phyloP scores from a whole-genome alignment of 768 basidiomycete species.

The Steccherinum ochraceum region DNA sequence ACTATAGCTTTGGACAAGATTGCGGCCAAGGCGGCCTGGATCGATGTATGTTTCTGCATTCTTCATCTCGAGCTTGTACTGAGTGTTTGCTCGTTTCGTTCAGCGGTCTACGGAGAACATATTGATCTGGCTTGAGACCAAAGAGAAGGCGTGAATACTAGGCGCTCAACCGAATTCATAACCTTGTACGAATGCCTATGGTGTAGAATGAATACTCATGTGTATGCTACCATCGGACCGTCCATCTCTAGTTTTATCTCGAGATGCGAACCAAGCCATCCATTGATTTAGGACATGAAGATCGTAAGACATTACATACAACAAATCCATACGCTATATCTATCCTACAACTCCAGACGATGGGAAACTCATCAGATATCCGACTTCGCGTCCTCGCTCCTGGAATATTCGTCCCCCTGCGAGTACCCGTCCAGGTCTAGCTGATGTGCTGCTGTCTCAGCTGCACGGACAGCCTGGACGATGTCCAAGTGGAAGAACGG shows the following conservation, averaged over 20 bases:
- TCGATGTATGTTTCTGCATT: slow-evolving; percentile 37
- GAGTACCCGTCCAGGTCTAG: slow-evolving; percentile 17
- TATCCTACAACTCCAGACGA: not conserved
- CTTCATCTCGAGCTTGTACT: not conserved
- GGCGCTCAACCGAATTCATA: too few relatives aligned
- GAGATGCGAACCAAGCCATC: too few relatives aligned
- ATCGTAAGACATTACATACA: not conserved
- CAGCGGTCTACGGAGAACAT: not conserved
- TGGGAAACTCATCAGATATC: not conserved
- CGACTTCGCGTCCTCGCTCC: not conserved
- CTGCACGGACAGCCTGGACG: slow-evolving; percentile 59
- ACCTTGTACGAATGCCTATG: too few relatives aligned
- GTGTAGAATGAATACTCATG: too few relatives aligned
- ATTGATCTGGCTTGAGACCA: not conserved
- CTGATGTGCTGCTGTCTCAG: slow-evolving; percentile 37
- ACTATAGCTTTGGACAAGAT: slow-evolving; percentile 53
- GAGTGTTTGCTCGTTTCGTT: not conserved
- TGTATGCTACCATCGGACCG: too few relatives aligned
- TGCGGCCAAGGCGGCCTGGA: slow-evolving; percentile 50
- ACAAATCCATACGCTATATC: not conserved
- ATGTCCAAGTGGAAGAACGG: slow-evolving; percentile 94
- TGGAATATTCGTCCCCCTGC: not conserved
- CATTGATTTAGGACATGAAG: too few relatives aligned
- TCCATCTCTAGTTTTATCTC: too few relatives aligned
- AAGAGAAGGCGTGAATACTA: too few relatives aligned